Conservation (phyloP, 2,329 filamentous ascomycete species). For the Diaporthe ampelina region DNA sequence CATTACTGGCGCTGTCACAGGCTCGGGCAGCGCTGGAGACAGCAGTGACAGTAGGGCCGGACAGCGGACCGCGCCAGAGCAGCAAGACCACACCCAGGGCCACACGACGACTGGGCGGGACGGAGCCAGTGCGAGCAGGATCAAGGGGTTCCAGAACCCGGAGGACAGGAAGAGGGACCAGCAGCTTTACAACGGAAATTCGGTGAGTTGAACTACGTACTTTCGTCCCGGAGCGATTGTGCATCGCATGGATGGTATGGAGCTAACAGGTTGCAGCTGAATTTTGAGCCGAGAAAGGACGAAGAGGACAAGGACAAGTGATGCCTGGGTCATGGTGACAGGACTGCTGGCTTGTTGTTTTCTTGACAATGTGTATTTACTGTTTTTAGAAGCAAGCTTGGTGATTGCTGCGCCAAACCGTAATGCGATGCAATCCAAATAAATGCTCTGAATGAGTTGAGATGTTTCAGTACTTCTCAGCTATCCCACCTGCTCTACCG, state of each 20-base stretch:
- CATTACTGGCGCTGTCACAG: constrained; percentile 39
- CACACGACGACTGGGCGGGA: constrained; percentile 47
- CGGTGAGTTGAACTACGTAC: constrained; percentile 67
- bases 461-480: constrained; percentile 13
- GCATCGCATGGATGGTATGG: neutral
- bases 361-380: constrained; percentile 17
- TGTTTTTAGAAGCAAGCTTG: constrained; percentile 24
- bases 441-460: constrained; percentile 35
- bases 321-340: constrained; percentile 5
- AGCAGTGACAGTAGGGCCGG: neutral
- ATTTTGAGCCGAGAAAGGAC: constrained; percentile 76
- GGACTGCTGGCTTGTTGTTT: neutral
- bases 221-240: neutral
- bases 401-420: constrained; percentile 14
- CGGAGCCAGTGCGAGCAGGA: constrained; percentile 43
- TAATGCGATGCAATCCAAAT: constrained; percentile 32
- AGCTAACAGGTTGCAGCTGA: constrained; percentile 64
- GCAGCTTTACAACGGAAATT: constrained; percentile 93
- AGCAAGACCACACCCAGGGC: constrained; percentile 41
- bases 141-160: constrained; percentile 67
- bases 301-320: constrained; percentile 60
- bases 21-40: constrained; percentile 28
- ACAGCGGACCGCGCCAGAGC: constrained; percentile 10
- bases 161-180: constrained; percentile 69
- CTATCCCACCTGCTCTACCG: neutral